Evolutionary conservation across 2,329 filamentous ascomycete genomes (phyloP).

Genomic region (Trichoderma cornu-damae): DNA sequence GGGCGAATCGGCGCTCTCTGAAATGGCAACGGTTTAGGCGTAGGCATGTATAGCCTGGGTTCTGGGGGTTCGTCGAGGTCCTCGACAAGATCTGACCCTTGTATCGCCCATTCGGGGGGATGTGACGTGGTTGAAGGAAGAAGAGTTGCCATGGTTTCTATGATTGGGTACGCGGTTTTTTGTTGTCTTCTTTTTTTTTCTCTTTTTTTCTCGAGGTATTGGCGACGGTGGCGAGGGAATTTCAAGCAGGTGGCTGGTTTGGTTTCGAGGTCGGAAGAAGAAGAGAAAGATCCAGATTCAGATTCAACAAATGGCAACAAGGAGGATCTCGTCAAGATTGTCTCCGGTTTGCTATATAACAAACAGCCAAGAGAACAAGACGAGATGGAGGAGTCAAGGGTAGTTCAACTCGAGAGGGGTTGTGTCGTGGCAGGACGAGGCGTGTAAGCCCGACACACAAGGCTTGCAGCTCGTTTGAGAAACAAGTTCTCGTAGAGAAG

Average conservation of each 20-base stretch:
- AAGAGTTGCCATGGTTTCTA: constrained; percentile 30
- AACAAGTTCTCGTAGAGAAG: constrained; percentile 18
- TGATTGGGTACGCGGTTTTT: too few species aligned
- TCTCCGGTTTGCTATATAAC: not conserved
- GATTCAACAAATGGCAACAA: not conserved
- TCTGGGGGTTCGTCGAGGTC: constrained; percentile 91
- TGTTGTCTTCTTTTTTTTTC: too few species aligned
- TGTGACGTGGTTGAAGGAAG: constrained; percentile 24
- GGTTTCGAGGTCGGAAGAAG: constrained; percentile 26
- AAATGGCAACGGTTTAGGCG: constrained; percentile 41
- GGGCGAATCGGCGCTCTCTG: constrained; percentile 44
- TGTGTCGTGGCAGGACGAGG: constrained; percentile 21
- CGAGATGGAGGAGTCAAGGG: not conserved
- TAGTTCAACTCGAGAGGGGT: constrained; percentile 4
- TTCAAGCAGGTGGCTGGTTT: not conserved
- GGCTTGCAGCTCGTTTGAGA: constrained; percentile 20
- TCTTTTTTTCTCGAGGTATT: too few species aligned
- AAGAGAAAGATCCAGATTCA: not conserved
- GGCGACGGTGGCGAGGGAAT: constrained; percentile 1
- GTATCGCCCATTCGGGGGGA: constrained; percentile 33
- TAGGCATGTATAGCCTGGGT: constrained; percentile 30
- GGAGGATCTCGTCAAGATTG: not conserved
- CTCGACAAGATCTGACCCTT: constrained; percentile 56
- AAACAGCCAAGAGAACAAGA: not conserved
- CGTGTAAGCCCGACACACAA: constrained; percentile 27